These are phyloP conservation scores for Suillus discolor DNA, from an alignment of 768 basidiomycete genomes.

Conservation along the genomic window DNA sequence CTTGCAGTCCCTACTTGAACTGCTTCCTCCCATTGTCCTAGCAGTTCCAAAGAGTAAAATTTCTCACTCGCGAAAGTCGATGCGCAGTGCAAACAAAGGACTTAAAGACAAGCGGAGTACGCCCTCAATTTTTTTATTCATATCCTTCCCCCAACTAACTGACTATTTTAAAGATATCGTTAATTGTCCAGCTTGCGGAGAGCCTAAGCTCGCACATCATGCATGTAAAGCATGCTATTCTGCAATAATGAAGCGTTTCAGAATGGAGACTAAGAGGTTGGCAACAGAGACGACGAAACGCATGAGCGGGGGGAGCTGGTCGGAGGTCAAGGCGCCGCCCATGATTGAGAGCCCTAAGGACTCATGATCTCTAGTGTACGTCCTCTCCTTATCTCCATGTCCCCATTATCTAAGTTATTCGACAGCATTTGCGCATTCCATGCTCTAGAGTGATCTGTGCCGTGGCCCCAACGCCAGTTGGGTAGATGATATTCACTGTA, in stretches of 20 bases:
- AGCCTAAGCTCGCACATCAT: conserved; percentile 86
- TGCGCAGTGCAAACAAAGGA: conserved; percentile 93
- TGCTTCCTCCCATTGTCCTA: conserved; percentile 85
- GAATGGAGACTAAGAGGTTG: conserved; percentile 18
- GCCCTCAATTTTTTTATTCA: conserved; percentile 25
- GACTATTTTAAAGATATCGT: conserved; percentile 67
- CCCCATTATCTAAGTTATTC: not conserved
- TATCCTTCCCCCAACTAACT: conserved; percentile 10
- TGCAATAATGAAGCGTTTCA: conserved; percentile 29
- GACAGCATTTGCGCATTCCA: not conserved
- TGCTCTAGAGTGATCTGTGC: conserved; percentile 1
- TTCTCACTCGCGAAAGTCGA: conserved; percentile 92
- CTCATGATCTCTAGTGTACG: not conserved
- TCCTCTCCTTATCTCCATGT: not conserved
- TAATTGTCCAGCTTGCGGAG: conserved; percentile 88
- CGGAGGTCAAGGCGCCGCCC: conserved; percentile 2
- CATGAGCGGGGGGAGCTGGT: conserved; percentile 10
- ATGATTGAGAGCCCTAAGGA: conserved; percentile 7
- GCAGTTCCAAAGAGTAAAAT: conserved; percentile 95
- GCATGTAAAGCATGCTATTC: conserved; percentile 80
- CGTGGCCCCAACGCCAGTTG: not conserved
- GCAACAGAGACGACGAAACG: conserved; percentile 5
- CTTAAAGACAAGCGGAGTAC: conserved; percentile 91
- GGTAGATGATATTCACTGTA: conserved; percentile 6
- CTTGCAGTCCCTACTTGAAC: conserved; percentile 58